Base-by-base conservation (phyloP, 495 filamentous ascomycete genomes). In the Aspergillus bridgeri region DNA sequence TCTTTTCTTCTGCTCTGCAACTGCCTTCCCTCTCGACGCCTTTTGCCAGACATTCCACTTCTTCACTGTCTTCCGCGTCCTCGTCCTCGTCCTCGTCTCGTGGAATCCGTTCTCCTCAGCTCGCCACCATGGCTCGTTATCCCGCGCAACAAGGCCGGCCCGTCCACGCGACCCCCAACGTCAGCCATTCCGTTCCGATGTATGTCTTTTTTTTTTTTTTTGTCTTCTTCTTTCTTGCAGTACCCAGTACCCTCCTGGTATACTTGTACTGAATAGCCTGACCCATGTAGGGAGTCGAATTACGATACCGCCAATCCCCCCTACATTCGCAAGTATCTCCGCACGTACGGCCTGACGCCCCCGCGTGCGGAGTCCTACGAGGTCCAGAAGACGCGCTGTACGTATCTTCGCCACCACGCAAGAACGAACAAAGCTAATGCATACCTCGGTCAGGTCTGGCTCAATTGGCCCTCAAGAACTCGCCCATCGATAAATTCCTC, bases 401-500 rank as follows among this genome's bases (percentile, higher is more conserved):
- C 65, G 79, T 62, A 57, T 57, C 51, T 11, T n/a, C 13, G 19
- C 25, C 38, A 44, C 25, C 25, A n/a, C 19, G 1, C n/a, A 18
- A 44, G 19, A 56, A n/a, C 46, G n/a, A 11, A 5, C n/a, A 18
- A 22, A 51, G 43, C 63, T 65, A 61, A 59, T 56, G n/a, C n/a
- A n/a, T n/a, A n/a, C 42, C 7, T 20, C 2, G 17, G 19, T 33
- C 64, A 86, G 83, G 83, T 66, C 77, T 91, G 58, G 79, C 83
- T 53, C 86, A 90, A 72, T 86, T 98, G 73, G 83, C 86, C 55
- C 77, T 85, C 44, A 91, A 92, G 65, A 79, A 83, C 56, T 91
- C 89, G 48, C 74, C 80, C 42, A 91, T 98, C 69, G 94, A 98
- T 75, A 96, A 92, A 74, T 98, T 94, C 73, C 84, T 93, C 48